A percentile compares a stretch with the other conserved stretches of the same genome.
phyloP scores from a whole-genome alignment of 352 stramenopile species.

The Phytophthora meadii region DNA sequence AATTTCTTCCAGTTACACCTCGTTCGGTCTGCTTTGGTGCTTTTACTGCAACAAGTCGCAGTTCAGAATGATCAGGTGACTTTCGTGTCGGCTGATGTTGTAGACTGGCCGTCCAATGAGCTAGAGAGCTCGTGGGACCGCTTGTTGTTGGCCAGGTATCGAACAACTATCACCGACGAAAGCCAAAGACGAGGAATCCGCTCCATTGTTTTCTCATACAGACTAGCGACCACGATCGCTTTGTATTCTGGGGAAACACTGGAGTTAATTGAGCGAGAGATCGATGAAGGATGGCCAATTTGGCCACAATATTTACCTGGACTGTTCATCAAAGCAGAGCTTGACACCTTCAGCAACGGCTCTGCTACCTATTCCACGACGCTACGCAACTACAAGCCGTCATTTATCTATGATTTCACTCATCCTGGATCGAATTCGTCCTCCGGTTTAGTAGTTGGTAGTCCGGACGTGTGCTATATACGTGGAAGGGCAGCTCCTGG shows the following conservation, averaged over 20 bases:
- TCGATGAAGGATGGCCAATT: slow-evolving; percentile 24
- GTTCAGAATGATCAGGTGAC: slow-evolving; percentile 11
- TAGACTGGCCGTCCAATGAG: neutral
- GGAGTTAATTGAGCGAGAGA: slow-evolving; percentile 20
- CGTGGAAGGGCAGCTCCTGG: neutral
- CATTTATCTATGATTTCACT: slow-evolving; percentile 17
- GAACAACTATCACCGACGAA: slow-evolving; percentile 24
- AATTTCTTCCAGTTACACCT: slow-evolving; percentile 35
- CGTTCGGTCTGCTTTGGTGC: slow-evolving; percentile 17
- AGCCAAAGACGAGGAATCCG: slow-evolving; percentile 30
- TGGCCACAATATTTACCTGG: slow-evolving; percentile 24
- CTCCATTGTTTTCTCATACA: slow-evolving; percentile 22
- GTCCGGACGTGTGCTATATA: slow-evolving; percentile 1
- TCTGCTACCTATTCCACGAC: slow-evolving; percentile 5
- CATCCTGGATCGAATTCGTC: slow-evolving; percentile 1
- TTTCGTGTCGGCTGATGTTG: slow-evolving; percentile 1
- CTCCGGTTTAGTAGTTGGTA: slow-evolving; percentile 5
- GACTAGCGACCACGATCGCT: slow-evolving; percentile 20
- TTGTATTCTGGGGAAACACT: slow-evolving; percentile 15
- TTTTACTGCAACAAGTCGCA: slow-evolving; percentile 33
- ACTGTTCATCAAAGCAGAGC: neutral
- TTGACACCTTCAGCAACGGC: slow-evolving; percentile 9
- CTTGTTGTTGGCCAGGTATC: slow-evolving; percentile 15
- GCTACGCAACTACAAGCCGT: neutral
- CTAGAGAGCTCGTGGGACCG: slow-evolving; percentile 3